Percentiles rank a stretch among this genome's conserved stretches.
Conservation (phyloP, 164 flowering plant species). For the Pachysandra terminalis region DNA sequence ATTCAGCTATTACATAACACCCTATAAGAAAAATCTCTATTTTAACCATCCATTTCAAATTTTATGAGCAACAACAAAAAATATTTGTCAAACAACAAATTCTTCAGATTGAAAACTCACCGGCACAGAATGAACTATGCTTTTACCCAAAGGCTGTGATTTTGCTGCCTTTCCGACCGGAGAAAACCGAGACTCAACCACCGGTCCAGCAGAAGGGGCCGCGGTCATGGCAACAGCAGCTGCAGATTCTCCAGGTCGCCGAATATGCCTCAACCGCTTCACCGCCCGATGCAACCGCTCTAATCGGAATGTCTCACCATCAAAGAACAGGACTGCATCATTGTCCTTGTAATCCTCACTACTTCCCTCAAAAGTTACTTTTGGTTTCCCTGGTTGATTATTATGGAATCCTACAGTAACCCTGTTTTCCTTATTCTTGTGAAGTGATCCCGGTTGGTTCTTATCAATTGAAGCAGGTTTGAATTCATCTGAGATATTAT, state of each 20-base stretch:
- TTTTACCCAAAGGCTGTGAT: constrained; percentile 28
- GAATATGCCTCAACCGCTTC: constrained; percentile 73
- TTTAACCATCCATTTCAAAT: too few species aligned
- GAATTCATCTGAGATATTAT: constrained; percentile 47
- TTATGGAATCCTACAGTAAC: constrained; percentile 79
- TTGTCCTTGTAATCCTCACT: constrained; percentile 84
- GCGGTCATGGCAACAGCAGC: constrained; percentile 26
- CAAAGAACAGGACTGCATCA: constrained; percentile 87
- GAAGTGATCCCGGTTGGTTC: constrained; percentile 65
- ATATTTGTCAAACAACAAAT: not conserved
- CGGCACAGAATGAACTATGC: constrained; percentile 33
- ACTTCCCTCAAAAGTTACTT: constrained; percentile 70
- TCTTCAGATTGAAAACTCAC: constrained; percentile 33
- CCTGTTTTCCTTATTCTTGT: constrained; percentile 76
- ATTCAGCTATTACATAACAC: too few species aligned
- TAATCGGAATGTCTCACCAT: constrained; percentile 67
- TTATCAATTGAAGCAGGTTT: constrained; percentile 92
- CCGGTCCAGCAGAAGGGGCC: constrained; percentile 20
- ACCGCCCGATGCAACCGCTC: constrained; percentile 87
- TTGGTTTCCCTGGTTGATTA: constrained; percentile 81
- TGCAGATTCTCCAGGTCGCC: constrained; percentile 61
- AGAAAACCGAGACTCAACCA: constrained; percentile 43
- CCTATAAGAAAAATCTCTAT: too few species aligned
- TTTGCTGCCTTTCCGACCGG: constrained; percentile 47
- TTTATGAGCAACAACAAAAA: too few species aligned